These are phyloP conservation scores for Eucalyptus viminalis DNA, from an alignment of 345 rosid genomes.

Conservation along the genomic window DNA sequence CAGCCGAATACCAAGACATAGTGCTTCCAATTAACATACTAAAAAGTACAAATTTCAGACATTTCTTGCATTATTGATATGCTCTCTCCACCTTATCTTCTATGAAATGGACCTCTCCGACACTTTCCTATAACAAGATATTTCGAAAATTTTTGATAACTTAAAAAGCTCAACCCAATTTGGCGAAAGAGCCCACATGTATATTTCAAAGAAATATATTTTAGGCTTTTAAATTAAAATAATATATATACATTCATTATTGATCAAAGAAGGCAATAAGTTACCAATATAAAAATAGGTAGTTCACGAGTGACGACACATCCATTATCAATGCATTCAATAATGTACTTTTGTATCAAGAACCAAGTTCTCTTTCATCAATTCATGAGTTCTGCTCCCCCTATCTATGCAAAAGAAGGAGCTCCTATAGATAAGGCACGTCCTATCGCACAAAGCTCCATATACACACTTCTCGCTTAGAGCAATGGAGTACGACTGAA, in stretches of 20 bases:
- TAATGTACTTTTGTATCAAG: background rate
- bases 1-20: background rate
- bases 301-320: background rate
- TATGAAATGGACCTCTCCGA: background rate
- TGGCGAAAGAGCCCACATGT: background rate
- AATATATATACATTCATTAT: background rate
- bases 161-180: background rate
- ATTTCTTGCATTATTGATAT: background rate
- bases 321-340: background rate
- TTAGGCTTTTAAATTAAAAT: background rate
- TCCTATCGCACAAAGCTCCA: background rate
- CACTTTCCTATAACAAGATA: background rate
- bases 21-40: background rate
- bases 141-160: accelerated
- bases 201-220: background rate
- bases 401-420: background rate
- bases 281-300: background rate
- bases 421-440: background rate
- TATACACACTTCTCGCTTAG: background rate
- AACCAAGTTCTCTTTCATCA: background rate
- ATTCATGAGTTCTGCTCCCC: background rate
- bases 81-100: background rate
- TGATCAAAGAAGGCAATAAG: background rate
- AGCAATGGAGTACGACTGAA: background rate
- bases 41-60: background rate